Evolutionary conservation across 148 eudicot genomes (phyloP).

Genomic region (Rhododendron molle): DNA sequence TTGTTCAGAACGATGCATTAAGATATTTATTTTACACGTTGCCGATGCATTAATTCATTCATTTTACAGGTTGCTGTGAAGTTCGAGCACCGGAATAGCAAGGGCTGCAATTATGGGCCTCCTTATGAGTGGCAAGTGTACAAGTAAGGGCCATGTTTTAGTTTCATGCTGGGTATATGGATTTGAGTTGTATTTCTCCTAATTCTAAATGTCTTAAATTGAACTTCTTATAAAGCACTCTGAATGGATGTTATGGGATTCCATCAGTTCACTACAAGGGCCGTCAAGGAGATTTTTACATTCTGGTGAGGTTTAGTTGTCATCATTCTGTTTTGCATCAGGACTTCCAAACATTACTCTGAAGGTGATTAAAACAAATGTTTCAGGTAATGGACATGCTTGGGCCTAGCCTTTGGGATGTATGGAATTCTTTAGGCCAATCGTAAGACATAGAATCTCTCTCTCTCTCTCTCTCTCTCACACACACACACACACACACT

Average conservation of each 20-base stretch:
- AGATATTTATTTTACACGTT: neutral
- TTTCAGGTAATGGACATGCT: conserved; percentile 94
- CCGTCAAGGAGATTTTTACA: conserved; percentile 82
- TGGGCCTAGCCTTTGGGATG: conserved; percentile 96
- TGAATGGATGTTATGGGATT: conserved; percentile 83
- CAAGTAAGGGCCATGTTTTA: conserved; percentile 44
- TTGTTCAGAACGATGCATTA: neutral
- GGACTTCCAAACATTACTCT: conserved; percentile 2
- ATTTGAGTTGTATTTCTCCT: neutral
- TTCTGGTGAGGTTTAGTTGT: conserved; percentile 50
- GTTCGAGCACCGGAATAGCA: conserved; percentile 84
- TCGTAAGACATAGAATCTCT: conserved; percentile 43
- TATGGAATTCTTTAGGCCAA: conserved; percentile 87
- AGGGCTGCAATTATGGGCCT: conserved; percentile 90
- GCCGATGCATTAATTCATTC: neutral
- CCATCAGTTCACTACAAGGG: conserved; percentile 86
- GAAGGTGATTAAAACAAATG: neutral
- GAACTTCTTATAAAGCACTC: conserved; percentile 40
- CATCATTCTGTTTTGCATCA: neutral
- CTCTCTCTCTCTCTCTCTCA: neutral
- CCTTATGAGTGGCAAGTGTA: conserved; percentile 96
- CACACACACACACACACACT: neutral
- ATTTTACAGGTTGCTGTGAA: conserved; percentile 74
- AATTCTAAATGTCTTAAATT: neutral
- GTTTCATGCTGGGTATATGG: neutral